A percentile compares a stretch with the other conserved stretches of the same genome.
phyloP scores from a whole-genome alignment of 768 basidiomycete species.

The Collybia mongolica region DNA sequence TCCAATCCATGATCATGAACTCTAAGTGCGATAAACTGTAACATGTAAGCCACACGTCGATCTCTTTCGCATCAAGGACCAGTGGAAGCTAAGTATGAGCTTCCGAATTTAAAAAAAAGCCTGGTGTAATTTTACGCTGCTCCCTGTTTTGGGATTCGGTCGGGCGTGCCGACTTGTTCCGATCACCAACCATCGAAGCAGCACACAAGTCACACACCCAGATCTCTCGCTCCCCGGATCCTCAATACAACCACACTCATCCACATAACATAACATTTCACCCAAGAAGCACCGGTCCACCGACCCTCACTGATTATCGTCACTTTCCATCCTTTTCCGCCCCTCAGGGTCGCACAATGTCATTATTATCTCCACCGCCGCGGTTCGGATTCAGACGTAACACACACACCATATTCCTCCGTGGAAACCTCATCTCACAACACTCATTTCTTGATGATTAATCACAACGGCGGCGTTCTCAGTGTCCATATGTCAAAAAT shows the following conservation, averaged over 20 bases:
- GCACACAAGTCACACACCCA: neutral
- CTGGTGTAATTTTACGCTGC: neutral
- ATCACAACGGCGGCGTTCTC: constrained; percentile 30
- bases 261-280: neutral
- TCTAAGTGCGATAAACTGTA: constrained; percentile 5
- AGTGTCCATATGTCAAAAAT: constrained; percentile 29
- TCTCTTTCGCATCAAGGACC: neutral
- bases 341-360: constrained; percentile 2
- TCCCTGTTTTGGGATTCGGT: constrained; percentile 18
- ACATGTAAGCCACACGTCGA: neutral
- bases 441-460: constrained; percentile 13
- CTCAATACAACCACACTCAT: constrained; percentile 8
- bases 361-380: constrained; percentile 31
- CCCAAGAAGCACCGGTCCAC: neutral
- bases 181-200: constrained; percentile 28
- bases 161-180: constrained; percentile 34
- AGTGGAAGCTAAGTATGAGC: neutral
- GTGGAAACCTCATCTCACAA: constrained; percentile 27
- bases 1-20: neutral
- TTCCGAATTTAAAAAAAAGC: neutral
- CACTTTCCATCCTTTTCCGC: neutral
- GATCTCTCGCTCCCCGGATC: too few species aligned
- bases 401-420: constrained; percentile 23
- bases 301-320: neutral
- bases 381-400: constrained; percentile 27